These are phyloP conservation scores for Colletotrichum liriopes DNA, from an alignment of 2,329 filamentous ascomycete species.

Conservation along the genomic window DNA sequence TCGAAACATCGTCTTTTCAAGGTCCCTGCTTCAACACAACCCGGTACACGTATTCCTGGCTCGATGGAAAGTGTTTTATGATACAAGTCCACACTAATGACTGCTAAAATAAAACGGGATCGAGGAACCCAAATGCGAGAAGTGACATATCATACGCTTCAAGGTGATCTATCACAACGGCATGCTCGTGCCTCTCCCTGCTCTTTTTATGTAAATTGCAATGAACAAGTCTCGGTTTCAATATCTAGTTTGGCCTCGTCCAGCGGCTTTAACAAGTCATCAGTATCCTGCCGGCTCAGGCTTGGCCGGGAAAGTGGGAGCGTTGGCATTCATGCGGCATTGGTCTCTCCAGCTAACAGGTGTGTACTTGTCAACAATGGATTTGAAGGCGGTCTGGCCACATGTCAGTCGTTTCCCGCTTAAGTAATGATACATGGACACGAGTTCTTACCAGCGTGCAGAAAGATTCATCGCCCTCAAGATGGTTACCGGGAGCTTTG, in stretches of 20 bases:
- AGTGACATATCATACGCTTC: neutral
- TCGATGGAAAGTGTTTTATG: neutral
- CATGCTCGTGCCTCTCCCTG: neutral
- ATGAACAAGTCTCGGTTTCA: neutral
- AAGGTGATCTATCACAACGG: neutral
- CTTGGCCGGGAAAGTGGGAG: constrained; percentile 62
- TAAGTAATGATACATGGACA: neutral
- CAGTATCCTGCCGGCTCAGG: constrained; percentile 69
- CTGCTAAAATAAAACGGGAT: neutral
- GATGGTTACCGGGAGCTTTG: constrained; percentile 81
- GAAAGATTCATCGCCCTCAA: constrained; percentile 88
- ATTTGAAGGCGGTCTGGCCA: constrained; percentile 86
- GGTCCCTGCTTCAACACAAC: neutral
- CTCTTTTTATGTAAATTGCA: neutral
- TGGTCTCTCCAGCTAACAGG: constrained; percentile 81
- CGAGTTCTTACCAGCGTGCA: constrained; percentile 81
- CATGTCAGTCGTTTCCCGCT: neutral
- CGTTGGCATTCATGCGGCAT: constrained; percentile 63
- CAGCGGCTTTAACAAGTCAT: neutral
- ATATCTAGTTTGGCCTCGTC: neutral
- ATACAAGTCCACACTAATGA: neutral
- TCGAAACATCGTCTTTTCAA: neutral
- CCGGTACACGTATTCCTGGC: neutral
- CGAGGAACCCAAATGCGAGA: neutral
- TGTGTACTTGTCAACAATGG: constrained; percentile 91